Percentiles rank a stretch among this genome's conserved stretches.
phyloP scores from a whole-genome alignment of 1,139 yeast species.

The Blastobotrys elegans region DNA sequence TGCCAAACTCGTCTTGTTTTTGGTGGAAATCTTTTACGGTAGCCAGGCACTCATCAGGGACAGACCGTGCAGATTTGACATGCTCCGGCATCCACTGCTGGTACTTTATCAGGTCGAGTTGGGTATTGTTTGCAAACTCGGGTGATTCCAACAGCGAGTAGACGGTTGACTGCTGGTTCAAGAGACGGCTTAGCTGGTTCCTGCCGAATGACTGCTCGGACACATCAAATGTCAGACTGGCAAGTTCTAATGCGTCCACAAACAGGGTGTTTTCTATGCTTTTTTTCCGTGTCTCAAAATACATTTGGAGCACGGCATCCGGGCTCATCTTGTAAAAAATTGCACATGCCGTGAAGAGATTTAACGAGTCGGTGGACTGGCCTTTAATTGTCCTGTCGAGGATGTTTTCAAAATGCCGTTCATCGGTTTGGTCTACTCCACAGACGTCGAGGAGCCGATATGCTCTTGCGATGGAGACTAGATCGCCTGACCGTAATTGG shows the following conservation, averaged over 20 bases:
- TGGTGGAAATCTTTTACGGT: constrained; percentile 15
- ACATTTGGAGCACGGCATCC: constrained; percentile 1
- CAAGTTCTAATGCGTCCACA: constrained; percentile 17
- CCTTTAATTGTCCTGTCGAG: constrained; percentile 13
- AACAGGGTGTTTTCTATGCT: constrained; percentile 12
- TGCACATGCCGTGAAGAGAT: constrained; percentile 7
- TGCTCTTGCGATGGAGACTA: constrained; percentile 17
- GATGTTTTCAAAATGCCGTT: constrained; percentile 10
- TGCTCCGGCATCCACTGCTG: constrained; percentile 76
- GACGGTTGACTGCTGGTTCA: constrained; percentile 21
- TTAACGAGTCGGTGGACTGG: constrained; percentile 3
- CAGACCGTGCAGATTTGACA: constrained; percentile 60
- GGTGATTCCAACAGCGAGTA: constrained; percentile 25
- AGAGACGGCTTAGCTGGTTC: constrained; percentile 20
- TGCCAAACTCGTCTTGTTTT: constrained; percentile 17
- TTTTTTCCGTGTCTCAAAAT: constrained; percentile 3
- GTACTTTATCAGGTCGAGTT: constrained; percentile 59
- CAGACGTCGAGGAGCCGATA: constrained; percentile 16
- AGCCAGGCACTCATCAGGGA: constrained; percentile 21
- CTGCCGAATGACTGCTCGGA: constrained; percentile 22
- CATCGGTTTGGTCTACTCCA: not conserved
- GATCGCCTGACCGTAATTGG: constrained; percentile 13
- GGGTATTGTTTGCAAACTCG: constrained; percentile 20
- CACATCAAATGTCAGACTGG: constrained; percentile 21
- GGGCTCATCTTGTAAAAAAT: not conserved